Percentiles rank a stretch among this genome's conserved stretches.
Evolutionary conservation across 2,329 filamentous ascomycete genomes (phyloP).

Genomic region (Aschersonia sp.): DNA sequence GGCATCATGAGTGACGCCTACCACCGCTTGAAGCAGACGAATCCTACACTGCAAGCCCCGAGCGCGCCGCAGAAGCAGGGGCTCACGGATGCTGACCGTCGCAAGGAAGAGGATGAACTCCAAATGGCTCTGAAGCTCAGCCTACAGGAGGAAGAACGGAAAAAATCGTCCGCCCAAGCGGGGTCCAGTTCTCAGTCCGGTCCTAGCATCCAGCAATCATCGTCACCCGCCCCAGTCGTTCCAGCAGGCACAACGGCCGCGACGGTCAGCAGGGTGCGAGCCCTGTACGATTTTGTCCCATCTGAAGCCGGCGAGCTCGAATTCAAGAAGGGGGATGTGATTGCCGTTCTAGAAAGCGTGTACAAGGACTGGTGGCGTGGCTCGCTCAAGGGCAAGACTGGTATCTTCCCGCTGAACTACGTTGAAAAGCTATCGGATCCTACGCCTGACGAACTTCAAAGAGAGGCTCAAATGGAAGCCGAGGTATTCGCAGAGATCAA

Average conservation of each 20-base stretch:
- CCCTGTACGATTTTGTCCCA: slow-evolving; percentile 87
- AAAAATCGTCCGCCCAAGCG: slow-evolving; percentile 29
- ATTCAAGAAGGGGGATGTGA: slow-evolving; percentile 93
- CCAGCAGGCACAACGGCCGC: slow-evolving; percentile 84
- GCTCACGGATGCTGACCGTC: slow-evolving; percentile 77
- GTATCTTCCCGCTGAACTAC: slow-evolving; percentile 97
- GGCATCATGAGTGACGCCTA: slow-evolving; percentile 97
- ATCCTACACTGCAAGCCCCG: slow-evolving; percentile 80
- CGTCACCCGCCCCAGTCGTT: slow-evolving; percentile 35
- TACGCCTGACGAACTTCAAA: slow-evolving; percentile 83
- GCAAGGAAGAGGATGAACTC: slow-evolving; percentile 93
- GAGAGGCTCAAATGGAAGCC: slow-evolving; percentile 88
- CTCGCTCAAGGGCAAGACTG: slow-evolving; percentile 82
- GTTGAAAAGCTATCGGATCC: slow-evolving; percentile 95
- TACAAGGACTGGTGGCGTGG: slow-evolving; percentile 99
- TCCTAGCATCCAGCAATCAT: slow-evolving; percentile 25
- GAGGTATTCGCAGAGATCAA: slow-evolving; percentile 53
- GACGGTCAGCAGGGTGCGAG: slow-evolving; percentile 86
- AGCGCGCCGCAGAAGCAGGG: slow-evolving; percentile 88
- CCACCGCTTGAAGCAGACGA: slow-evolving; percentile 66
- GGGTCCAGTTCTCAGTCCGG: slow-evolving; percentile 15
- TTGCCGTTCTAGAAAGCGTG: slow-evolving; percentile 91
- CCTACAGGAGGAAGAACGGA: slow-evolving; percentile 69
- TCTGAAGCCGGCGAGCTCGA: slow-evolving; percentile 90
- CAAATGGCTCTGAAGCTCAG: slow-evolving; percentile 92